Evolutionary conservation across 345 rosid species (phyloP), one percentile per base, ranked within the genome.

Genomic region (Erodium maritimum): DNA sequence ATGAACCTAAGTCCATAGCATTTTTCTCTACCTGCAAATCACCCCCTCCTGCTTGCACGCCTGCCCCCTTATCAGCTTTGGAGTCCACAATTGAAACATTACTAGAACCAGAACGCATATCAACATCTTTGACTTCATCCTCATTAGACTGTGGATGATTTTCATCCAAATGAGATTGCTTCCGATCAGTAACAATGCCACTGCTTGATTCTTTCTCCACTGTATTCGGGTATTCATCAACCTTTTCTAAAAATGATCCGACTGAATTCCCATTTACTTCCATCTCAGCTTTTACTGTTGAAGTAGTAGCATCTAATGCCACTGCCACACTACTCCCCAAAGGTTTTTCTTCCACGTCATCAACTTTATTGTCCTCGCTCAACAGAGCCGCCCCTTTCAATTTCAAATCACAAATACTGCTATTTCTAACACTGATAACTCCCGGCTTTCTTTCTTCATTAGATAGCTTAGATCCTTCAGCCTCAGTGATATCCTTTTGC

Each of bases 31-130:
- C 63, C 60, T 77, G 72, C 17, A 55, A 50, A 60, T 56, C 67
- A 61, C 56, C 71, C 62, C 37, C 61, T 69, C 69, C 86, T 66
- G 33, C 66, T 59, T 77, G 71, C 17, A 50, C 52, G 11, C 57
- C 62, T 23, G 58, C 48, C 52, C 11, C 67, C 62, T 67, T 72
- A 42, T 71, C 65, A 54, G 57, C 73, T 56, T 55, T 13, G 57
- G 23, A 29, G 20, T 58, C 59, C 18, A 19, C 57, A 64, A 50
- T 34, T 52, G 17, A 24, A 59, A 57, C 67, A 29, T 59, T 64
- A 57, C n/a, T 23, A 48, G 34, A 21, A 18, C 25, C 18, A n/a
- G 55, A 52, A 23, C 18, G 59, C 25, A 19, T 61, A 25, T 33
- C 57, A 80, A 50, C 56, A 19, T 65, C 74, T 72, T 57, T 58